Conservation (phyloP, 257 asterid genomes). For the Knoxia roxburghii region DNA sequence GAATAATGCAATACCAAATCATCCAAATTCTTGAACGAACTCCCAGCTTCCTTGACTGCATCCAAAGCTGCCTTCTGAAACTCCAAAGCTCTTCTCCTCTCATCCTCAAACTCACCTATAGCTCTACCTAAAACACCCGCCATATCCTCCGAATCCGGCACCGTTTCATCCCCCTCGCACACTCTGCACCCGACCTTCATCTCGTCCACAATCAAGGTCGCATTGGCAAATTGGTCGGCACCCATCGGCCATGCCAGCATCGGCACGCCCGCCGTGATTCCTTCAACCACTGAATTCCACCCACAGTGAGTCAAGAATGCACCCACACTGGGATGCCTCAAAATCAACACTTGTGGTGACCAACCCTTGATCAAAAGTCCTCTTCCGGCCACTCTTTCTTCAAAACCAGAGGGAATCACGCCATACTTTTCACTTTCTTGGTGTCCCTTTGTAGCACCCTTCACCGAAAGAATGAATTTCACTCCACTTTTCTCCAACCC, state of each 20-base stretch:
- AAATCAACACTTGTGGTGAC: slow-evolving; percentile 66
- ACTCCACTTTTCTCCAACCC: slow-evolving; percentile 58
- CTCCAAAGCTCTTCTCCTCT: slow-evolving; percentile 16
- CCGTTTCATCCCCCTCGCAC: slow-evolving; percentile 52
- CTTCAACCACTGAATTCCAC: slow-evolving; percentile 65
- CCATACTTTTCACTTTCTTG: slow-evolving; percentile 29
- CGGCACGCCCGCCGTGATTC: slow-evolving; percentile 49
- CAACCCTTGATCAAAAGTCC: slow-evolving; percentile 66
- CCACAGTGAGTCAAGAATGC: slow-evolving; percentile 65
- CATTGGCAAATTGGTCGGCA: slow-evolving; percentile 60
- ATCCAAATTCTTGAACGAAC: slow-evolving; percentile 42
- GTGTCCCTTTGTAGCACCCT: slow-evolving; percentile 55
- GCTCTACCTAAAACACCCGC: slow-evolving; percentile 26
- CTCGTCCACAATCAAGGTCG: slow-evolving; percentile 56
- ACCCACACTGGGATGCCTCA: slow-evolving; percentile 40
- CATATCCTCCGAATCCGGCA: slow-evolving; percentile 35
- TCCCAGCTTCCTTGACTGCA: slow-evolving; percentile 47
- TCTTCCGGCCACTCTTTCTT: slow-evolving; percentile 51
- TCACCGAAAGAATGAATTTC: slow-evolving; percentile 41
- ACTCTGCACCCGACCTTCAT: slow-evolving; percentile 46
- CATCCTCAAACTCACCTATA: slow-evolving; percentile 23
- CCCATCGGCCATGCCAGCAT: slow-evolving; percentile 85
- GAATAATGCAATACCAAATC: slow-evolving; percentile 26
- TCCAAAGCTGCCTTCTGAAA: slow-evolving; percentile 35
- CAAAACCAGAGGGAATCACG: slow-evolving; percentile 52